Conservation (phyloP, 495 filamentous ascomycete species). For the Hypoxylon crocopeplum region DNA sequence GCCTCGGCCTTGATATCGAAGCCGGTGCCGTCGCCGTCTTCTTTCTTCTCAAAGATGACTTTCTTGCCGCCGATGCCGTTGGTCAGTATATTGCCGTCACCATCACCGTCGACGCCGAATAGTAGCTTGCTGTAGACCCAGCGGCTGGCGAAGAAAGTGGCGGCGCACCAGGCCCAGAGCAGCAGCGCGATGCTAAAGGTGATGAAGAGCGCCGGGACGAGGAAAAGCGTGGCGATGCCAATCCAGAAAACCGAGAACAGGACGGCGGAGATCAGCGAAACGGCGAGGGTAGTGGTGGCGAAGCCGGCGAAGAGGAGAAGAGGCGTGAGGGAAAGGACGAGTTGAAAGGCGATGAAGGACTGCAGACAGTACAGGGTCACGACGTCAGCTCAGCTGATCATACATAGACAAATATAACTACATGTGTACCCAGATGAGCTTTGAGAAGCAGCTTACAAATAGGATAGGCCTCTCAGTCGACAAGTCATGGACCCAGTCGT, state of each 20-base stretch:
- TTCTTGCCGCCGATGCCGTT: constrained; percentile 11
- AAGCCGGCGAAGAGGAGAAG: constrained; percentile 68
- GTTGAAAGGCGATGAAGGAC: constrained; percentile 63
- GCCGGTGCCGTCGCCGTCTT: constrained; percentile 2
- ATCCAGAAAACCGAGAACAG: constrained; percentile 68
- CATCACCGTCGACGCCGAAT: constrained; percentile 20
- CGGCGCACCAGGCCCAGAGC: constrained; percentile 69
- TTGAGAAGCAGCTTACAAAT: constrained; percentile 48
- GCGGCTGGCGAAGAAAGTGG: constrained; percentile 60
- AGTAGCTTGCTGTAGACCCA: constrained; percentile 51
- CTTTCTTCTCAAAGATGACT: constrained; percentile 33
- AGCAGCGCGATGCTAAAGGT: constrained; percentile 61
- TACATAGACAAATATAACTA: not conserved
- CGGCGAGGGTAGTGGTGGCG: constrained; percentile 58
- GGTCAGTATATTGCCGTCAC: constrained; percentile 16
- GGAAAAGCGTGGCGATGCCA: constrained; percentile 66
- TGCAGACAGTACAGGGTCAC: constrained; percentile 4
- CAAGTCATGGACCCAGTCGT: constrained; percentile 28
- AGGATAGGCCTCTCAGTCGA: constrained; percentile 43
- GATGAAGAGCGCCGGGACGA: constrained; percentile 68
- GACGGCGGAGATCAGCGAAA: constrained; percentile 61
- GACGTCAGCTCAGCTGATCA: not conserved
- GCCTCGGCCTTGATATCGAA: constrained; percentile 32
- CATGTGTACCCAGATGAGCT: not conserved
- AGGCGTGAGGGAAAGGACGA: constrained; percentile 63